Evolutionary conservation across 1,284 basidiomycete genomes (phyloP).

Genomic region (Boletus sp.): DNA sequence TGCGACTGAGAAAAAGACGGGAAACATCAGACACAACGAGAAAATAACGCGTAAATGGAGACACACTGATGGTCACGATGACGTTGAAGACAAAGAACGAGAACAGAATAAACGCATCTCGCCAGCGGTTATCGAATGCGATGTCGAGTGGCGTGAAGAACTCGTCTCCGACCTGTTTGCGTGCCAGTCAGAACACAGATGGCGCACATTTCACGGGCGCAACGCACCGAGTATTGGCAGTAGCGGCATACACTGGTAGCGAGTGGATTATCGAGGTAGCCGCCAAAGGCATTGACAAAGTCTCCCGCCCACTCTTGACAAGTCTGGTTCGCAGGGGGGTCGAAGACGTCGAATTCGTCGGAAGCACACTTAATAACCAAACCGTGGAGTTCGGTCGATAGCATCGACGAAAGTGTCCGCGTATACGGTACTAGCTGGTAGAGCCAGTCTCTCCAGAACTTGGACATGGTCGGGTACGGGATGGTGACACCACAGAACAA

Average conservation of each 20-base stretch:
- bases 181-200: slow-evolving; percentile 1
- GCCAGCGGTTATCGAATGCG: slow-evolving; percentile 60
- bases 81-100: slow-evolving; percentile 72
- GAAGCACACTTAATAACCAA: slow-evolving; percentile 62
- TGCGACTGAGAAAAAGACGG: slow-evolving; percentile 44
- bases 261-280: slow-evolving; percentile 75
- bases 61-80: slow-evolving; percentile 60
- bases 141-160: slow-evolving; percentile 73
- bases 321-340: slow-evolving; percentile 72
- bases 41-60: accelerated
- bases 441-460: slow-evolving; percentile 77
- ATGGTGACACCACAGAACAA: slow-evolving; percentile 83
- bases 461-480: slow-evolving; percentile 61
- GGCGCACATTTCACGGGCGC: background rate
- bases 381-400: slow-evolving; percentile 79
- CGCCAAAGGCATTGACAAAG: slow-evolving; percentile 62
- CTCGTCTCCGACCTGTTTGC: slow-evolving; percentile 54
- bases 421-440: slow-evolving; percentile 72
- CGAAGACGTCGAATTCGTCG: slow-evolving; percentile 66
- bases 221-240: slow-evolving; percentile 55
- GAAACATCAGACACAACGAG: slow-evolving; percentile 1
- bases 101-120: slow-evolving; percentile 72
- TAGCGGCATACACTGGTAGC: slow-evolving; percentile 66
- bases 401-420: slow-evolving; percentile 67
- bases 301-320: slow-evolving; percentile 68